Base-by-base conservation (phyloP, 768 basidiomycete genomes). In the Panaeolus cyanescens region DNA sequence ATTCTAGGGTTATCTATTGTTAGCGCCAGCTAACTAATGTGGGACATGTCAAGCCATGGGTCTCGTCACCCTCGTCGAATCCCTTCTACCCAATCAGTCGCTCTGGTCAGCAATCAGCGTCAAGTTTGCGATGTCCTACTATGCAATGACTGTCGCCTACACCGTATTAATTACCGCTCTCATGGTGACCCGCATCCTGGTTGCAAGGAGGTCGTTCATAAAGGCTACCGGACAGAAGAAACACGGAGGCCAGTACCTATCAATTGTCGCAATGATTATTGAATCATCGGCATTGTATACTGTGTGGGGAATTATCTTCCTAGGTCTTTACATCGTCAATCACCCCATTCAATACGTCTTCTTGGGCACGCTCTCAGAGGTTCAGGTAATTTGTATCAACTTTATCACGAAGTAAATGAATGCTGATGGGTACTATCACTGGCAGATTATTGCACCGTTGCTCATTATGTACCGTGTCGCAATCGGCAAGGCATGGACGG, bases 261-360 rank as follows among this genome's bases (percentile, higher is more conserved):
- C 55, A 32, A 37, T 63, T 0, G 34, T 56, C 4, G 62, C 62
- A 2, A 63, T 63, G 20, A 32, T 63, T 5, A 56, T 63, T 12
- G 62, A 63, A 56, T 63, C 62, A 7, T 63, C 59, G 20, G 62
- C 62, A 2, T 34, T 63, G 12, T 63, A 63, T 15, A 59, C 62
- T 19, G 50, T 45, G n/a, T 63, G 59, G 40, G 59, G 59, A 8
- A 55, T 63, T 12, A 63, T 60, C 7, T 63, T 63, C 32, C 54
- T 63, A 19, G 42, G 56, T n/a, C 32, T 59, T 8, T 63, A 60
- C 45, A 56, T 59, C 2, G 54, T 56, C 17, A 60, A 63, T 28
- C 39, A 63, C 31, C 62, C 62, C 4, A 59, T 60, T 30, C 62
- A 63, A 57, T 56, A 54, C n/a, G 55, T 63, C 13, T 63, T 63